These are phyloP conservation scores for Luffa acutangula DNA, from an alignment of 306 rosid species.

Conservation along the genomic window DNA sequence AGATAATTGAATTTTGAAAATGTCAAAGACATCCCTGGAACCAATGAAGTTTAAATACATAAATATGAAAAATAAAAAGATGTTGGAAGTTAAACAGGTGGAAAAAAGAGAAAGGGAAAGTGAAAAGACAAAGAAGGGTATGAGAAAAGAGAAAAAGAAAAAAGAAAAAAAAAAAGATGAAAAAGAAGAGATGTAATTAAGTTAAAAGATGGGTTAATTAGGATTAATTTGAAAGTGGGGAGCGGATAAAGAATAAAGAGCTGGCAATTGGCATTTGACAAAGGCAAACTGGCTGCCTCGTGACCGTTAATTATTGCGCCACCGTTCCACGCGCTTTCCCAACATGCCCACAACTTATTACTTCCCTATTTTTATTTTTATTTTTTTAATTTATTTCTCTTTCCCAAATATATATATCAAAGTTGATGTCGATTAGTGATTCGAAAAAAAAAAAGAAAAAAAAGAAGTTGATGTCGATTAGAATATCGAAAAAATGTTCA, in stretches of 20 bases:
- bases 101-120: not conserved
- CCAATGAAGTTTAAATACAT: no score
- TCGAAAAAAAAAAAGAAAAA: no score
- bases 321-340: conserved; percentile 7
- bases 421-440: no score
- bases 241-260: not conserved
- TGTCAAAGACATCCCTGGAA: no score
- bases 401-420: not conserved
- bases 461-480: no score
- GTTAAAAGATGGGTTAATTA: not conserved
- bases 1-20: no score
- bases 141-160: not conserved
- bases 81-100: no score
- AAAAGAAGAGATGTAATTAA: not conserved
- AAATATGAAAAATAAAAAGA: no score
- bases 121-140: not conserved
- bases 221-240: not conserved
- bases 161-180: no score
- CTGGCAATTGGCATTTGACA: not conserved
- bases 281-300: not conserved
- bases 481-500: no score
- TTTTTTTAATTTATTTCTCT: not conserved
- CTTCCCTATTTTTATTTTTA: not conserved
- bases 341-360: not conserved
- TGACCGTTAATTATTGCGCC: conserved; percentile 3